Evolutionary conservation across 371 early-diverging fungal species (phyloP), one percentile per base, ranked within the genome.

Genomic region (Ordospora colligata): DNA sequence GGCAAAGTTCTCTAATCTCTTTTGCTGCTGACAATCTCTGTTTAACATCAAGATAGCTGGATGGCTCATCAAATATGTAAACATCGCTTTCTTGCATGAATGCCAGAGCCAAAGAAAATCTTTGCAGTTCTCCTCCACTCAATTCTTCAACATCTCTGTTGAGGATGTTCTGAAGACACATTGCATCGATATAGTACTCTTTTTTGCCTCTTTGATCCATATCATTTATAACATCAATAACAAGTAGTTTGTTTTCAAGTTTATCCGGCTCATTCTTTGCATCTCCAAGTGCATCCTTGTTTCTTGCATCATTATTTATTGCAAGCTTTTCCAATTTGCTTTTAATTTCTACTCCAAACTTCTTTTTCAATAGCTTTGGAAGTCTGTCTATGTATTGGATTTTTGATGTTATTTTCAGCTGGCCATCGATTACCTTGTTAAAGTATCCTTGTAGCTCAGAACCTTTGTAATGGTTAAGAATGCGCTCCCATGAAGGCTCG

Each of bases 41-140:
- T 89, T 95, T 95, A 54, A 98, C 97, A 87, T 98, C 99, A 78
- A 98, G 87, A 83, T 94, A 98, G 64, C 91, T 91, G 27, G 96
- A 94, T 66, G 99, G 99, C 86, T 98, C 99, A 84, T 98, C 99
- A 85, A 96, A 95, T 92, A 97, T 95, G 86, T 94, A 96, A 84
- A 96, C 91, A 85, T 96, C 92, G 27, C 93, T 93, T 27, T 88
- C 79, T 83, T 92, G 91, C 71, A 95, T 88, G 71, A 88, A 88
- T 4, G 92, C 88, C 44, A 93, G 86, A 49, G 91, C 93, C 85
- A 97, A 95, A 75, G 94, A 92, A 83, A 98, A 94, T 80, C 97
- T 90, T 87, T 98, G 99, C 82, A 97, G 87, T 87, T 98, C 97
- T 86, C 99, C 99, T 85, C 99, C 99, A 72, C 96, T 96, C 73